Base-by-base conservation (phyloP, 2,329 filamentous ascomycete species). In the Talaromyces funiculosus region DNA sequence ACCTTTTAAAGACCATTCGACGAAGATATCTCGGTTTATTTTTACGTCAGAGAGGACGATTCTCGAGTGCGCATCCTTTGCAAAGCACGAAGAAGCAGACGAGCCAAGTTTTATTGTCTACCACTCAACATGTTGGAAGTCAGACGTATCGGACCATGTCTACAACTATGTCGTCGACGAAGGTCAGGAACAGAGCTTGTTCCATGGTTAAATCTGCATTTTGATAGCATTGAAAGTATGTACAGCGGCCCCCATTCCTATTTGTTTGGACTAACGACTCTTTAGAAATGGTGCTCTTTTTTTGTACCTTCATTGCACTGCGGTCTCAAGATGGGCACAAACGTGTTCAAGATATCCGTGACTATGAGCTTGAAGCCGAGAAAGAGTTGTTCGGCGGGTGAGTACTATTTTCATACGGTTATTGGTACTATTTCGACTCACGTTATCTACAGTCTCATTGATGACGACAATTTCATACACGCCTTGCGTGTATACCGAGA, bases 401-500 rank as follows among this genome's bases (percentile, higher is more conserved):
- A 61, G 75, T 64, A 18, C 43, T n/a, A 42, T 29, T 12, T 18
- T n/a, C 18, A 29, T 43, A 10, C 16, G n/a, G n/a, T n/a, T n/a
- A 8, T 20, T 12, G n/a, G 31, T 35, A 3, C 2, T 35, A 0
- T 16, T 6, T 51, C 12, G 9, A 33, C 26, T 31, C 6, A 31
- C 8, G 12, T 14, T 22, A 10, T 33, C 12, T 40, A n/a, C 57
- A 82, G 82, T 4, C 72, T 78, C 62, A 84, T 85, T 35, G 67
- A 76, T 29, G 82, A 86, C 55, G 78, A 79, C 42, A 69, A 73
- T 14, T 83, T 79, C 64, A 73, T 77, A 1, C 83, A 86, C 64
- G 81, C 79, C 0, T 73, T 86, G 57, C 81, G 83, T 12, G 72
- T 87, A 14, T 84, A 79, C 66, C 72, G 74, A 43, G 84, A 86